Evolutionary conservation across 306 rosid genomes (phyloP).

Genomic region (Cicer arietinum): DNA sequence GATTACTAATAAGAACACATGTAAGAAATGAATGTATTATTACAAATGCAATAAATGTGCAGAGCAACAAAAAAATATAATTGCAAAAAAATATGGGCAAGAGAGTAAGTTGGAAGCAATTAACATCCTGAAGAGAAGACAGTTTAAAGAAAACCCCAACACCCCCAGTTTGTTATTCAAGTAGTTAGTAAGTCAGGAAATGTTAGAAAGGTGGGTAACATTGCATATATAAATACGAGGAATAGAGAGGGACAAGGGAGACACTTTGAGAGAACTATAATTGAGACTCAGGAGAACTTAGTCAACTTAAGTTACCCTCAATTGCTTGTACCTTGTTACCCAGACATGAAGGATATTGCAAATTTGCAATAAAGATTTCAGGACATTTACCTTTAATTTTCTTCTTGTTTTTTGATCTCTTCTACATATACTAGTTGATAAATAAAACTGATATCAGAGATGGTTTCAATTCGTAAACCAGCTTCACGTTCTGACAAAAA

Average conservation of each 20-base stretch:
- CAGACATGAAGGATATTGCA: background rate
- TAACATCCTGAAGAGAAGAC: conserved; percentile 4
- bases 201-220: background rate
- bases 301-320: background rate
- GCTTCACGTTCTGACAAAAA: background rate
- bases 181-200: background rate
- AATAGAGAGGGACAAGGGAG: background rate
- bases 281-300: background rate
- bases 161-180: background rate
- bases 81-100: conserved; percentile 18
- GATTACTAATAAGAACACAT: background rate
- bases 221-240: background rate
- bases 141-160: background rate
- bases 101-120: background rate
- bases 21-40: background rate
- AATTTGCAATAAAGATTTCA: too few relatives aligned
- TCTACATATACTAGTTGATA: background rate
- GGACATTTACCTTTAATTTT: too few relatives aligned
- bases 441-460: background rate
- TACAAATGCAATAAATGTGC: background rate
- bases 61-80: conserved; percentile 14
- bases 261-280: background rate
- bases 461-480: background rate
- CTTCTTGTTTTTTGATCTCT: background rate
- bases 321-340: background rate